Evolutionary conservation across 2,329 filamentous ascomycete genomes (phyloP), one percentile per base, ranked within the genome.

Genomic region (Fusarium anguioides): DNA sequence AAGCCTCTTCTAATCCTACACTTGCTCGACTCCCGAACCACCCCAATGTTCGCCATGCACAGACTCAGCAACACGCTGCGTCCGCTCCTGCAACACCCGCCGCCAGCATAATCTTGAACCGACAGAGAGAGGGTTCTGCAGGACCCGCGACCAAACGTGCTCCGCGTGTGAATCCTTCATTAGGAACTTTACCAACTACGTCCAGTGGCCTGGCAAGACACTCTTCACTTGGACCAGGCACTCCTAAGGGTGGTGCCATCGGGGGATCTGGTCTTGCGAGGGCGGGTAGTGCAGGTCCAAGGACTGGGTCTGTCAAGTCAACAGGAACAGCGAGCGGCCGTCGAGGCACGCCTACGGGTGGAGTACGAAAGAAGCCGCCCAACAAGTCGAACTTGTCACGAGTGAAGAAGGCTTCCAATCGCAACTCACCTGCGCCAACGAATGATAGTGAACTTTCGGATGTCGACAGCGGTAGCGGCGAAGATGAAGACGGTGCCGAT

Each of bases 391-490:
- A 83, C 11, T 78, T 90, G 5, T 88, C 86, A 23, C 84, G 87
- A 27, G 84, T 90, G 24, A 90, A 89, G 77, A 87, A 86, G 67
- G 85, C 78, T 17, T 79, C 79, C 40, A 82, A 80, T 42, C 86
- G 88, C 74, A 87, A 87, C 65, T 90, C 87, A 4, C 87, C 88
- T 4, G 87, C 86, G 6, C 88, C 87, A 6, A 86, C 85, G 8
- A 87, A 84, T 48, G 88, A 90, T 60, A 89, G 87, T 70, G 88
- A 90, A 72, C 81, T 90, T 37, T 90, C 87, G 1, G 88, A 90
- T 50, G 87, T 87, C 9, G 87, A 87, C 41, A 85, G 86, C 45
- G 79, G 80, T 50, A 84, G 86, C 70, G 82, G 81, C 48, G 80
- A 85, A 47, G 82, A 88, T 44, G 82, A 84, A 51, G 81, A 86